Conservation (phyloP, 2,329 filamentous ascomycete genomes). For the Diplodia corticola region DNA sequence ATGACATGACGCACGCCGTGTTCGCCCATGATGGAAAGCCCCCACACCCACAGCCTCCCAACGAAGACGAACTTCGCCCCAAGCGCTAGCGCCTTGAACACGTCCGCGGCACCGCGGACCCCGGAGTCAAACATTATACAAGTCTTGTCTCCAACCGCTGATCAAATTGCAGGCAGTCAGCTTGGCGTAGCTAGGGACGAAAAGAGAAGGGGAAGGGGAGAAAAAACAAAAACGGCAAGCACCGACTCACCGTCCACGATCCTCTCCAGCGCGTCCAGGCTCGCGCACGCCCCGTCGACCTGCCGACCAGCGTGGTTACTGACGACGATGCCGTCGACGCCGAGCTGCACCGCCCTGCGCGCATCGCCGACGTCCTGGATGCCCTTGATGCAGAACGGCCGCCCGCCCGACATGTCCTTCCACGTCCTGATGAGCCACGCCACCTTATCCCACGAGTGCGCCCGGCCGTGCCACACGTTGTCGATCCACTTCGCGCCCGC, state of each 20-base stretch:
- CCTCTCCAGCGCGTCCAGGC: constrained; percentile 60
- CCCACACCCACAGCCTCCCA: constrained; percentile 62
- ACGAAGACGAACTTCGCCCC: constrained; percentile 65
- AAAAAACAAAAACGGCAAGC: no score
- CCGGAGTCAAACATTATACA: constrained; percentile 64
- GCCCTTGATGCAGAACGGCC: constrained; percentile 66
- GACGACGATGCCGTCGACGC: constrained; percentile 54
- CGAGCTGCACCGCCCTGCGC: constrained; percentile 57
- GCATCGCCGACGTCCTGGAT: constrained; percentile 69
- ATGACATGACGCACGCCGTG: constrained; percentile 62
- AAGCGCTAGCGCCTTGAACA: constrained; percentile 62
- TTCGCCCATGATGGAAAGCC: constrained; percentile 60
- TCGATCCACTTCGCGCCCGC: constrained; percentile 65
- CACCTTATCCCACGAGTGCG: constrained; percentile 66
- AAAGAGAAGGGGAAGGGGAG: neutral
- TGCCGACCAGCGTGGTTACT: constrained; percentile 61
- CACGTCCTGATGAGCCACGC: constrained; percentile 63
- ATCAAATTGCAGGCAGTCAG: constrained; percentile 6
- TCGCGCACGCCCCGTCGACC: constrained; percentile 61
- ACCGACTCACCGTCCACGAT: constrained; percentile 51
- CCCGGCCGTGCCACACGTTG: constrained; percentile 63
- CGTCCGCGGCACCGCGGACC: constrained; percentile 57
- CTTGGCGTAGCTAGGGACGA: neutral
- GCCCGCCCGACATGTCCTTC: constrained; percentile 55
- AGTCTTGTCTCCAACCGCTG: constrained; percentile 51